Evolutionary conservation across 768 basidiomycete genomes (phyloP).

Genomic region (Polyporus arcularius): DNA sequence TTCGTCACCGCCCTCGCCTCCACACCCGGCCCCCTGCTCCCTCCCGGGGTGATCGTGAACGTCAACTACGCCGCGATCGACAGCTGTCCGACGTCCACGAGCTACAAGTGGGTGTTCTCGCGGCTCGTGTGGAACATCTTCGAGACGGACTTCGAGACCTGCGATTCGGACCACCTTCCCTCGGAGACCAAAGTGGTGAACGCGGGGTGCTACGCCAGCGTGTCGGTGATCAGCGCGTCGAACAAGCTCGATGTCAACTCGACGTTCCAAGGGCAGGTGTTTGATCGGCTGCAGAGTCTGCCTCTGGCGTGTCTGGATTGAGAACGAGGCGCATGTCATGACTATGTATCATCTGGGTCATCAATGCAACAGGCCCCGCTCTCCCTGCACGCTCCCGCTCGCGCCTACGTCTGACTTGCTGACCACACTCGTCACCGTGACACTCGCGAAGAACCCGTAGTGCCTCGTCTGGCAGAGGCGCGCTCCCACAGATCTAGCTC

Average conservation of each 20-base stretch:
- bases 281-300: conserved; percentile 22
- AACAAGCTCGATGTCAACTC: conserved; percentile 36
- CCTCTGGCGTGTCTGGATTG: conserved; percentile 8
- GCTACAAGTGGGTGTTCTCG: conserved; percentile 36
- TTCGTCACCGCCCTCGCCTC: conserved; percentile 34
- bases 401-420: conserved; percentile 51
- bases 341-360: too few species aligned
- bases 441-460: conserved; percentile 45
- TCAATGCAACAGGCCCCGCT: too few species aligned
- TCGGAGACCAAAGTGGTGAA: conserved; percentile 29
- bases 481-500: conserved; percentile 44
- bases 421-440: conserved; percentile 37
- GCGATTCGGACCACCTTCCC: conserved; percentile 35
- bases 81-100: conserved; percentile 26
- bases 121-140: conserved; percentile 27
- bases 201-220: conserved; percentile 32
- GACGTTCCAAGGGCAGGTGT: conserved; percentile 30
- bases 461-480: conserved; percentile 43
- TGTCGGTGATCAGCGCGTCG: conserved; percentile 33
- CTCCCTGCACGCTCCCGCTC: conserved; percentile 42
- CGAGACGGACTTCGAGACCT: conserved; percentile 34
- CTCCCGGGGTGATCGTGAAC: conserved; percentile 33
- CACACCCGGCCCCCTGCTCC: conserved; percentile 30
- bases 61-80: conserved; percentile 37
- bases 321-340: too few species aligned